Base-by-base conservation (phyloP, 495 filamentous ascomycete genomes). In the Talaromyces proteolyticus region DNA sequence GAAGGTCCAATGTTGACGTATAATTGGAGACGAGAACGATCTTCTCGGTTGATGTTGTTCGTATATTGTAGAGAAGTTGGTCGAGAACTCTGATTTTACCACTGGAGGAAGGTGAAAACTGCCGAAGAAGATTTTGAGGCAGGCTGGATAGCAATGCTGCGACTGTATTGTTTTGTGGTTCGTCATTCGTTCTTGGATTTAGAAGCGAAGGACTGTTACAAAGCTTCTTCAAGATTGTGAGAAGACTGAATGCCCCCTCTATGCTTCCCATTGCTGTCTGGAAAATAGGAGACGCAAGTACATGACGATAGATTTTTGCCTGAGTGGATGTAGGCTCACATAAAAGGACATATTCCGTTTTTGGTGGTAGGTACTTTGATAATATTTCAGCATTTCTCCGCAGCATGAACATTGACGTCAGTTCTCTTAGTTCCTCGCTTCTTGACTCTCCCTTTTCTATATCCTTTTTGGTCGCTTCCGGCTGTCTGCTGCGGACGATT, bases 11-110 rank as follows among this genome's bases (percentile, higher is more conserved):
- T 0, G 87, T 92, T 14, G 81, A 79, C 0, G 87, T 92, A 63
- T 89, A 91, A 63, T 91, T 90, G 18, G 87, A 89, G 23, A 92
- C 87, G 17, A 92, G 70, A 12, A 92, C 85, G 26, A 92, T 77
- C 53, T 91, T 92, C 58, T 92, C 87, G 1, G 69, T 55, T 0
- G 87, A 85, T 3, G 69, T 77, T 6, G 69, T 75, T 34, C 73
- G 77, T 11, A 92, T 70, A 10, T 69, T 75, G 51, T 85, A 74
- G 4, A 92, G 66, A 12, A 92, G 67, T 44, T 79, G 70, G 54
- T 90, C 85, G 1, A 92, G 70, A 18, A 89, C 80, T 26, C 85
- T 80, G 23, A 92, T 69, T 56, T 92, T 92, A 17, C 77, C 79
- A 48, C 84, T 87, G 6, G 82, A 71, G 2, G 76, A 77, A 17